Evolutionary conservation across 257 asterid genomes (phyloP), one percentile per base, ranked within the genome.

Genomic region (Leonotis leonurus): DNA sequence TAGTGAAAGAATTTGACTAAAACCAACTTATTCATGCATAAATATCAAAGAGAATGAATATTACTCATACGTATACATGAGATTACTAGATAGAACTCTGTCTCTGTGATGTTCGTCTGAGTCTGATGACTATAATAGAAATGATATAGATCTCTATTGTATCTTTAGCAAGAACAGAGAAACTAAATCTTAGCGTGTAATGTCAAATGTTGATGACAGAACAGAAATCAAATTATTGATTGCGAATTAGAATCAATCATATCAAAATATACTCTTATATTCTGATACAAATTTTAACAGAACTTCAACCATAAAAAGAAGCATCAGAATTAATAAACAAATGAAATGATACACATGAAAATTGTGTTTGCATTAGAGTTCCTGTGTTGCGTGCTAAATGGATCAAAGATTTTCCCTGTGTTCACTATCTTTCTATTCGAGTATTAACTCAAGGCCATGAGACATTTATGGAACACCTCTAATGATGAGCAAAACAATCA

Each of bases 1-100:
- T 85, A 92, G 99, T 79, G 83, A 66, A 61, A 58, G 73, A 56
- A 74, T 70, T 59, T 56, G 66, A 74, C 80, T 56, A 65, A 70
- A 75, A 67, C 75, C 75, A 76, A 70, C 49, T 70, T 56, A 67
- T 46, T 70, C 69, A 61, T 55, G 70, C 57, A 61, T 22, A 64
- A 37, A 43, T 49, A 24, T 26, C 13, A 65, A 71, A 62, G 26
- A 41, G 24, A 62, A 61, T 18, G 36, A 54, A 77, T 54, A 72
- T 10, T 11, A 55, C 52, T 18, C 57, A 70, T 24, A 55, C 56
- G 60, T 61, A 53, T 55, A 58, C 62, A 53, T 52, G 48, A 56
- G 64, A 14, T 58, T 40, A 58, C 56, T 41, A 53, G 35, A 56
- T 41, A 53, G 35, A 56, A 29, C 44, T 51, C 29, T 50, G 45